Base-by-base conservation (phyloP, 2,329 filamentous ascomycete genomes). In the Lachnellula occidentalis region DNA sequence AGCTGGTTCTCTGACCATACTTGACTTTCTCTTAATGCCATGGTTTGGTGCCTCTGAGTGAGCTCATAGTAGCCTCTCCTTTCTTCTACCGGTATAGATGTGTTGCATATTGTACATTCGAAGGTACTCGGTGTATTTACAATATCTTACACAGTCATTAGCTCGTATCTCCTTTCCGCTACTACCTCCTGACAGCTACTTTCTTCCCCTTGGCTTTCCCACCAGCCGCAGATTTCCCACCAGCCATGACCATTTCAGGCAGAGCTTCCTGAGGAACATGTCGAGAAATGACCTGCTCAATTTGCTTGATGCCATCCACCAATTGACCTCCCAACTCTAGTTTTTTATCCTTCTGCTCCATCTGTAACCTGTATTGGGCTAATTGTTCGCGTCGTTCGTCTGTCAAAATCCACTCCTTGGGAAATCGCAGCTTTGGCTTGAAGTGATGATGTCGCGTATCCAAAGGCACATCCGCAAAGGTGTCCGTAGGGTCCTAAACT, bases 391-490 rank as follows among this genome's bases (percentile, higher is more conserved):
- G 80, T 59, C 90, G 79, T 72, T 88, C 77, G 46, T 81, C 73
- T 2, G 87, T 92, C 78, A 99, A 74, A 56, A 80, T 81, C 94
- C 94, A 99, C 62, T 85, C 82, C 63, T 83, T 79, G 2, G 94
- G 94, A 72, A 96, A 97, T 60, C 77, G 79, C 52, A 82, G 78
- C 68, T 81, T 82, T 42, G 71, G 70, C 75, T 87, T 88, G 58
- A 80, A 77, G 66, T 81, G 85, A 75, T 92, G 85, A 72, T 97
- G 92, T 64, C 94, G 81, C 57, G 90, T 86, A 68, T 99, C 92
- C 48, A 97, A 79, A 2, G 94, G 92, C 31, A 99, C 74, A 69
- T 99, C 94, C 61, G 85, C 85, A 66, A 97, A 96, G 11, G 81
- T 88, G 63, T 99, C 92, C 37, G 75, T 81, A 22, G 80, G 76